Evolutionary conservation across 2,329 filamentous ascomycete species (phyloP).

Genomic region (Pyricularia sp.): DNA sequence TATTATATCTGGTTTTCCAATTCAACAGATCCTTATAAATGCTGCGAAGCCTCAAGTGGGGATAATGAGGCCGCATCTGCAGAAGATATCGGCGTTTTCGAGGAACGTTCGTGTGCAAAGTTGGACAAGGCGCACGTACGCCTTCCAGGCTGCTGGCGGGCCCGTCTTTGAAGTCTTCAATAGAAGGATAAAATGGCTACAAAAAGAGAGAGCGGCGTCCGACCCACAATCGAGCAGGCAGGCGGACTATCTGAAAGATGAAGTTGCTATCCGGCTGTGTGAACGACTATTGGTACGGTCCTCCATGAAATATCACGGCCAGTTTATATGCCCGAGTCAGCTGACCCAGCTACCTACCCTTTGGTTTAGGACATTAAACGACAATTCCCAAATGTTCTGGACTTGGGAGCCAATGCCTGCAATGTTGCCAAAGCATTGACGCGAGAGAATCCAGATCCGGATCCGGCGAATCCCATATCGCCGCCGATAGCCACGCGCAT

Average conservation of each 20-base stretch:
- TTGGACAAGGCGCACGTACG: conserved; percentile 50
- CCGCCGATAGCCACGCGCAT: conserved; percentile 65
- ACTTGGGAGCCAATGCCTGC: conserved; percentile 92
- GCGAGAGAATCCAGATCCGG: conserved; percentile 56
- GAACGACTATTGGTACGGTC: conserved; percentile 66
- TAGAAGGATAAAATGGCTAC: conserved; percentile 74
- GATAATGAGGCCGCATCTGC: conserved; percentile 9
- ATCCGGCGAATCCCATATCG: conserved; percentile 42
- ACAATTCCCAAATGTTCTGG: conserved; percentile 72
- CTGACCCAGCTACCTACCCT: background rate
- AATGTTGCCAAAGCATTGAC: conserved; percentile 81
- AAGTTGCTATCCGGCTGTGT: conserved; percentile 75
- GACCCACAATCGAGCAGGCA: conserved; percentile 63
- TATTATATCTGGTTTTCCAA: background rate
- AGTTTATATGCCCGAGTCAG: background rate
- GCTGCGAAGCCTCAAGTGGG: conserved; percentile 4
- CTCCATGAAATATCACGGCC: background rate
- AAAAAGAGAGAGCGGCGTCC: conserved; percentile 76
- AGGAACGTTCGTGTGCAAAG: conserved; percentile 32
- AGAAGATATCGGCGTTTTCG: conserved; percentile 7
- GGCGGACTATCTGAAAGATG: conserved; percentile 88
- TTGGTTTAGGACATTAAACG: conserved; percentile 75
- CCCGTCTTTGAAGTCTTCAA: conserved; percentile 90
- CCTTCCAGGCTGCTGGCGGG: conserved; percentile 66
- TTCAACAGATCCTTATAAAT: background rate